Base-by-base conservation (phyloP, 2,329 filamentous ascomycete genomes). In the Penicillium sp. region DNA sequence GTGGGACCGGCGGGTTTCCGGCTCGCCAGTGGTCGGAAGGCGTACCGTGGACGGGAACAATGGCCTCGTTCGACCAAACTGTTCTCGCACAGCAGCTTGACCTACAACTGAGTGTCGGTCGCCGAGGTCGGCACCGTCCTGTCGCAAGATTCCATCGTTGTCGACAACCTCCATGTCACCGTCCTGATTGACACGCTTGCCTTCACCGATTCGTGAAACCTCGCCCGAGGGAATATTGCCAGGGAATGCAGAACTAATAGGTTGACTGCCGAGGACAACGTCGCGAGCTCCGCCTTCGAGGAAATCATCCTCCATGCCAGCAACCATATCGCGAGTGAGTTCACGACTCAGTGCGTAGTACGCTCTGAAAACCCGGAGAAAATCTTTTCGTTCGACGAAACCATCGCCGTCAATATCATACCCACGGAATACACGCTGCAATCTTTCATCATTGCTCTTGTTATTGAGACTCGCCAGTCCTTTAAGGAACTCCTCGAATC, bases 331-430 rank as follows among this genome's bases (percentile, higher is more conserved):
- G 53, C 84, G 84, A 54, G 94, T 91, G 72, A 96, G 86, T 67
- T 96, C 89, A 66, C 92, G 90, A 67, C 91, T 94, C 8, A 96
- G 82, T 2, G 89, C 86, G 70, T 95, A 97, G 69, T 95, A 96
- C 0, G 92, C 92, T 39, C 90, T 82, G 71, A 97, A 96, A 73
- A 99, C 88, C 50, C 92, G 85, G 28, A 97, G 73, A 63, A 96
- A 95, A 69, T 99, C 92, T 61, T 87, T 86, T 14, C 94, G 82
- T 62, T 87, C 86, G 38, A 97, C 87, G 60, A 82, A 95, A 10
- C 92, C 92, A 71, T 97, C 92, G 1, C 82, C 82, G 63, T 97
- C 90, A 45, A 96, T 83, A 64, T 99, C 94, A 65, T 96, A 97
- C 11, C 90, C 92, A 50, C 89, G 83, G 66, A 97, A 95, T 2